Conservation (phyloP, 2,329 filamentous ascomycete genomes). For the Fusarium anthophilum region DNA sequence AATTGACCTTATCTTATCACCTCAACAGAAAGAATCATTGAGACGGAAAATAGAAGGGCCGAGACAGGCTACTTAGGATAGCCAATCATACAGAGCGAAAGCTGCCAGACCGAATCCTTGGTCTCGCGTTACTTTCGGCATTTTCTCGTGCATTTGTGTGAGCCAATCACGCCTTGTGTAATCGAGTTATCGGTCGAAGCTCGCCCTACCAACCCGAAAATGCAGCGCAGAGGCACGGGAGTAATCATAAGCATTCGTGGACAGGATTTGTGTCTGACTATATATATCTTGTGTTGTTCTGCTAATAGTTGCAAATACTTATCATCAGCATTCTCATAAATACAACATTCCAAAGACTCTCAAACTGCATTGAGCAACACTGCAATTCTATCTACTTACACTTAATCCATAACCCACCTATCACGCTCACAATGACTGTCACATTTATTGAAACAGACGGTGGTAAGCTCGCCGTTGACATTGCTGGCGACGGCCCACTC, state of each 20-base stretch:
- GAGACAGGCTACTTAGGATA: accelerated
- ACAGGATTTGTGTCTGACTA: not conserved
- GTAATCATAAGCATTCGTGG: not conserved
- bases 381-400: not conserved
- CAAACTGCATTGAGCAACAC: no score
- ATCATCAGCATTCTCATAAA: not conserved
- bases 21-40: accelerated
- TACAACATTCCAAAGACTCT: accelerated
- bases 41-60: not conserved
- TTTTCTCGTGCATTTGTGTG: slow-evolving; percentile 11
- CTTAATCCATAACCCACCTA: not conserved
- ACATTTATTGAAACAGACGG: slow-evolving; percentile 25
- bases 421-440: slow-evolving; percentile 3
- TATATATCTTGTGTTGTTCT: not conserved
- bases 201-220: not conserved
- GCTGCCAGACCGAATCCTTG: not conserved
- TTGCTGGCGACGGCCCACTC: slow-evolving; percentile 19
- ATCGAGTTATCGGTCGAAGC: not conserved
- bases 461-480: slow-evolving; percentile 22
- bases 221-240: not conserved
- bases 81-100: not conserved
- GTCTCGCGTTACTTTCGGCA: slow-evolving; percentile 12
- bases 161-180: not conserved
- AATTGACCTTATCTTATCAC: accelerated
- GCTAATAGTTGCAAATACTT: accelerated